These are phyloP conservation scores for Gastrodia elata DNA, from an alignment of 106 monocot species.

Conservation along the genomic window DNA sequence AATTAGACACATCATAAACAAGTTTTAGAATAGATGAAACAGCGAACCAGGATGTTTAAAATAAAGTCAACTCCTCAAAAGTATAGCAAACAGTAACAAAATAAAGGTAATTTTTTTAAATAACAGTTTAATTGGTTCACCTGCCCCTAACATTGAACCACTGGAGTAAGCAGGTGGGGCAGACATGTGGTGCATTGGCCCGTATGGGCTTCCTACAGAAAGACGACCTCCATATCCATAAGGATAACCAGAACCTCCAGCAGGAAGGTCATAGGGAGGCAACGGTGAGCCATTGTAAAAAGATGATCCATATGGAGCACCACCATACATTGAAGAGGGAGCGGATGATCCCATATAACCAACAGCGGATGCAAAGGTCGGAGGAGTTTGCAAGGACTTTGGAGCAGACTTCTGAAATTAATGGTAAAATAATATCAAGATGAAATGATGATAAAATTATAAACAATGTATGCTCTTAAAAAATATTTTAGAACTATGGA, in stretches of 20 bases:
- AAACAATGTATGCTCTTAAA: not conserved
- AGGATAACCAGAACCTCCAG: conserved; percentile 41
- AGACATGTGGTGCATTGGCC: conserved; percentile 44
- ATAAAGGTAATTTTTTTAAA: not conserved
- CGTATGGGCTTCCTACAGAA: conserved; percentile 71
- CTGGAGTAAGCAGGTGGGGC: conserved; percentile 46
- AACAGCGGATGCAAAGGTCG: conserved; percentile 32
- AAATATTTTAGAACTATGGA: not conserved
- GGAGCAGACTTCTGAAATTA: conserved; percentile 42
- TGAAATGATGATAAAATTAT: not conserved
- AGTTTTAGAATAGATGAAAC: too few species aligned
- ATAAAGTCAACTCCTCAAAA: too few species aligned
- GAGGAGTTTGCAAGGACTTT: conserved; percentile 48
- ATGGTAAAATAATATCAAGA: conserved; percentile 6
- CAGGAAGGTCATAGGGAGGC: conserved; percentile 43
- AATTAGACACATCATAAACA: too few species aligned
- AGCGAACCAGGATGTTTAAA: too few species aligned
- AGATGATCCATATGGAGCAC: conserved; percentile 62
- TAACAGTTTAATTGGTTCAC: not conserved
- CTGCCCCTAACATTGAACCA: conserved; percentile 33
- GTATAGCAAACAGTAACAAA: not conserved
- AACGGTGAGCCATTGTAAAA: conserved; percentile 38
- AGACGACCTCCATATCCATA: conserved; percentile 53
- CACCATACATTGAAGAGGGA: conserved; percentile 68
- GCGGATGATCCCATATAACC: conserved; percentile 56